Percentiles rank a stretch among this genome's conserved stretches.
Conservation (phyloP, 23 red algal genomes). For the Pyropia haitanensis region DNA sequence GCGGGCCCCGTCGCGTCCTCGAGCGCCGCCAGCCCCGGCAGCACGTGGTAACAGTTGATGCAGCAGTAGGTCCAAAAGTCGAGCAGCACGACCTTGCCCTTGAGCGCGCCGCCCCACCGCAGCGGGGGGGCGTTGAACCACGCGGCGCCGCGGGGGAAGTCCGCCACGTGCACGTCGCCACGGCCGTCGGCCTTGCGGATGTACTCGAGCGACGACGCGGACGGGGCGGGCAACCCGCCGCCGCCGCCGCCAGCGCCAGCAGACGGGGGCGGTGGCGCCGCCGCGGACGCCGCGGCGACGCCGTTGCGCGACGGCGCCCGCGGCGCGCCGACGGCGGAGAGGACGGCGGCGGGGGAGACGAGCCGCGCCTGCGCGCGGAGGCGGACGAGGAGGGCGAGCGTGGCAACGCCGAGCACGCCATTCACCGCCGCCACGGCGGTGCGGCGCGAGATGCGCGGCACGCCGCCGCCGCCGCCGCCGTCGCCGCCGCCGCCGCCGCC, state of each 20-base stretch:
- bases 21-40: constrained; percentile 27
- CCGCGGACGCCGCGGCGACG: constrained; percentile 8
- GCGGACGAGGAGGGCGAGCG: constrained; percentile 15
- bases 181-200: constrained; percentile 19
- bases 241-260: background rate
- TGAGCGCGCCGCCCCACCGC: constrained; percentile 22
- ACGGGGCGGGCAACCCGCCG: too few species aligned
- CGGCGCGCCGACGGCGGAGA: constrained; percentile 18
- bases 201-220: constrained; percentile 14
- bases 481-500: too few species aligned
- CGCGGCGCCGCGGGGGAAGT: constrained; percentile 32
- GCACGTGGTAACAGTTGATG: constrained; percentile 54
- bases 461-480: too few species aligned
- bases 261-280: background rate
- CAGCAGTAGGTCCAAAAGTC: constrained; percentile 74
- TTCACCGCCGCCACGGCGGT: constrained; percentile 30
- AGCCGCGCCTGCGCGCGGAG: constrained; percentile 30
- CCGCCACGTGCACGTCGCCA: constrained; percentile 9
- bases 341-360: constrained; percentile 16
- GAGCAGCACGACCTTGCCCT: constrained; percentile 45
- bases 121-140: constrained; percentile 64
- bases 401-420: constrained; percentile 12
- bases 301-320: constrained; percentile 11
- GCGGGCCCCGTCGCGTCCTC: constrained; percentile 23
- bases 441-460: constrained; percentile 16